Evolutionary conservation across 306 rosid species (phyloP), one percentile per base, ranked within the genome.

Genomic region (Hippophae gyantsensis): DNA sequence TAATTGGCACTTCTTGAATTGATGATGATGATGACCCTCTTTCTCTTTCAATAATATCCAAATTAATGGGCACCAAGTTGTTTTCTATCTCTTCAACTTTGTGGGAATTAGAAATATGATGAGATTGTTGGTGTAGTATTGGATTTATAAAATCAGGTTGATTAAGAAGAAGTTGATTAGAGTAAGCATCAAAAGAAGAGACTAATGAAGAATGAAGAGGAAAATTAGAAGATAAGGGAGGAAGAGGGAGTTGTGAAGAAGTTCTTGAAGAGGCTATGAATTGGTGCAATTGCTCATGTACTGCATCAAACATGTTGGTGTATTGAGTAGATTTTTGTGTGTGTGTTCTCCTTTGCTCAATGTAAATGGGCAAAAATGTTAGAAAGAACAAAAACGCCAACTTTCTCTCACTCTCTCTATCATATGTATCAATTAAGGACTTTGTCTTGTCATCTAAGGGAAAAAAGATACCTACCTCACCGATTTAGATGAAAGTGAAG

Each of bases 251-350:
- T 12, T 65, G 42, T 8, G 65, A 14, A 44, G 89, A 54, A 13
- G 65, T 66, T 61, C 82, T 82, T 56, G 95, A 81, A 42, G 95
- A 76, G 38, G 84, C 75, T 69, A 84, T 81, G 94, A 90, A 81
- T 68, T 87, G 95, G 81, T 84, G 94, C 79, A 87, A 74, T 62
- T 87, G 97, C 41, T 90, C 95, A 43, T 90, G 83, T 26, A 78
- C 85, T 81, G 87, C 98, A 81, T 90, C 83, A 51, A 85, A 87
- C 96, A 87, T 85, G 38, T 32, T 32, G 38, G 38, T 32, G 5
- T 32, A 32, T 32, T 32, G 38, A 32, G 38, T 32, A 4, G 38
- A 2, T 4, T 74, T 73, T 81, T 82, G 62, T 68, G 65, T 51
- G 1, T 26, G 18, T 44, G 7, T 42, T 18, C 74, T 46, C 23